Percentiles rank a stretch among this genome's conserved stretches.
Evolutionary conservation across 805 yeast genomes (phyloP).

Genomic region (Wickerhamiella siamensis): DNA sequence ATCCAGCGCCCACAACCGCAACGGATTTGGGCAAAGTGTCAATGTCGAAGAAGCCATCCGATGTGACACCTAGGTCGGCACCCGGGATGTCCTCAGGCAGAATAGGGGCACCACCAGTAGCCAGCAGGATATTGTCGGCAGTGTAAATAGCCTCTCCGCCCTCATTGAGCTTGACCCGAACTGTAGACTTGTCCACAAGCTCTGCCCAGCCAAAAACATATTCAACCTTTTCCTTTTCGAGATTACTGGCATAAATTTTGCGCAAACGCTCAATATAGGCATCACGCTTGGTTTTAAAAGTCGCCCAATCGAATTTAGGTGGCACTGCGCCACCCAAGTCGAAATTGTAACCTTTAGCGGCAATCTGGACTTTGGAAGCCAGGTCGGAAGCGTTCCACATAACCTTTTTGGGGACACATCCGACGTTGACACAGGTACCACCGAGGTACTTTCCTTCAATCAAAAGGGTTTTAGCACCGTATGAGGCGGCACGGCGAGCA

Average conservation of each 20-base stretch:
- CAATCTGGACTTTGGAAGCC: conserved; percentile 54
- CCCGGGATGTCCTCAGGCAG: conserved; percentile 65
- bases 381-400: conserved; percentile 97
- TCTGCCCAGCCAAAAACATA: conserved; percentile 74
- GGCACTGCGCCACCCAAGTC: conserved; percentile 35
- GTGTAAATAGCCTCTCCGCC: conserved; percentile 46
- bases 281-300: conserved; percentile 76
- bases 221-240: conserved; percentile 81
- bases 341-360: conserved; percentile 72
- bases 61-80: conserved; percentile 65
- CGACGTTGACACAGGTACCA: conserved; percentile 98
- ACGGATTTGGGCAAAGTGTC: conserved; percentile 78
- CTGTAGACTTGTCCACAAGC: conserved; percentile 37
- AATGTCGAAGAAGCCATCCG: conserved; percentile 82
- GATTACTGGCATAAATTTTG: conserved; percentile 83
- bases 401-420: conserved; percentile 97
- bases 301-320: conserved; percentile 61
- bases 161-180: conserved; percentile 62
- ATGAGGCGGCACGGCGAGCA: conserved; percentile 83
- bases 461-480: conserved; percentile 78
- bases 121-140: conserved; percentile 73
- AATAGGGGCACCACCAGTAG: conserved; percentile 84
- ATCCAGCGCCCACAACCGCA: conserved; percentile 95
- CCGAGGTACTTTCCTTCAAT: conserved; percentile 76
- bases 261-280: conserved; percentile 78